phyloP scores from a whole-genome alignment of 257 asterid genomes.

The Solanum appendiculatum region DNA sequence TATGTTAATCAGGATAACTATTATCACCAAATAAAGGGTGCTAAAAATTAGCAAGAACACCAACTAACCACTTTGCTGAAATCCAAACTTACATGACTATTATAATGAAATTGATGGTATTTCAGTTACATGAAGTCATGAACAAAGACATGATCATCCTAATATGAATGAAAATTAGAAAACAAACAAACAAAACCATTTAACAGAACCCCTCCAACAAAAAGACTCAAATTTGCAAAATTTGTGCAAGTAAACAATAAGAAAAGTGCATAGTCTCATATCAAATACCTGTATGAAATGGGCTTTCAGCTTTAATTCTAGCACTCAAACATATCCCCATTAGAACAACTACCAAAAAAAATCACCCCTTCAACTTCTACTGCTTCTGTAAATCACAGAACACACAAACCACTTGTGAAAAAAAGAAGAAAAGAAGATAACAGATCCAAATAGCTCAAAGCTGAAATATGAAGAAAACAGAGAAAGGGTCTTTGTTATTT shows the following conservation, averaged over 20 bases:
- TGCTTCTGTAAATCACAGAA: constrained; percentile 4
- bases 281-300: constrained; percentile 7
- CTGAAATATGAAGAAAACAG: neutral
- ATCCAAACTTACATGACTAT: neutral
- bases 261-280: neutral
- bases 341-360: neutral
- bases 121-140: neutral
- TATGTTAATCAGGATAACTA: neutral
- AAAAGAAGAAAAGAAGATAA: neutral
- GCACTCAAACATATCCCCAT: constrained; percentile 38
- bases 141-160: neutral
- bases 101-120: neutral
- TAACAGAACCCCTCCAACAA: neutral
- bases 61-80: neutral
- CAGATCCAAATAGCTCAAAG: constrained; percentile 3
- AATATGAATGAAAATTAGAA: neutral
- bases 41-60: neutral
- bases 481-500: neutral
- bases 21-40: neutral
- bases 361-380: neutral
- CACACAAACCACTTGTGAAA: neutral
- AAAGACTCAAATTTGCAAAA: neutral
- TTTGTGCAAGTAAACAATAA: neutral
- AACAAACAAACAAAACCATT: neutral
- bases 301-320: constrained; percentile 30